Evolutionary conservation across 2,329 filamentous ascomycete genomes (phyloP).

Genomic region (Talaromyces albobiverticillius): DNA sequence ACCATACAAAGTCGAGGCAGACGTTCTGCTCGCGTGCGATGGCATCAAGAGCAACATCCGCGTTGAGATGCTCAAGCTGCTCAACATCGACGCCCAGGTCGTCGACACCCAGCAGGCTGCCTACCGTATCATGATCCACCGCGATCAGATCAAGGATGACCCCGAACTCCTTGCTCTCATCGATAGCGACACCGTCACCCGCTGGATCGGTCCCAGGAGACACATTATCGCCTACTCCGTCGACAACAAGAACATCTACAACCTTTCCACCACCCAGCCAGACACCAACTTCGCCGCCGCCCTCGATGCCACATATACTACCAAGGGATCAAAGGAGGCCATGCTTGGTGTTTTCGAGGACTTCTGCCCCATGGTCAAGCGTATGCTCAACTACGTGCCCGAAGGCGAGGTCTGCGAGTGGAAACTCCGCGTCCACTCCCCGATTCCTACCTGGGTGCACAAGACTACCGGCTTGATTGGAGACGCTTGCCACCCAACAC

Average conservation of each 20-base stretch:
- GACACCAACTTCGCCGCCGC: constrained; percentile 59
- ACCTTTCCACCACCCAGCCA: constrained; percentile 62
- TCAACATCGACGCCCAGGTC: constrained; percentile 40
- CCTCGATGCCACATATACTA: constrained; percentile 61
- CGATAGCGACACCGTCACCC: constrained; percentile 55
- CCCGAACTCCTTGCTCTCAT: constrained; percentile 56
- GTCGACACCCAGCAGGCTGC: constrained; percentile 52
- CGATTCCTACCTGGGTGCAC: constrained; percentile 61
- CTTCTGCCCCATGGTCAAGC: constrained; percentile 60
- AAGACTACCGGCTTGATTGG: constrained; percentile 31
- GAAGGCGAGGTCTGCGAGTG: constrained; percentile 67
- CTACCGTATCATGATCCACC: constrained; percentile 54
- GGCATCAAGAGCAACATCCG: constrained; percentile 53
- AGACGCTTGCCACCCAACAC: constrained; percentile 63
- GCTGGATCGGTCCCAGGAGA: constrained; percentile 65
- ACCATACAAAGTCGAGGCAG: constrained; percentile 49
- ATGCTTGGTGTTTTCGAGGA: constrained; percentile 60
- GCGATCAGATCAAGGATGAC: constrained; percentile 44
- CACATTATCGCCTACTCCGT: constrained; percentile 69
- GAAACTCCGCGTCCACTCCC: constrained; percentile 61
- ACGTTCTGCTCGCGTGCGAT: constrained; percentile 54
- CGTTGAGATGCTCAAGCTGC: constrained; percentile 38
- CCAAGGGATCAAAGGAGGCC: constrained; percentile 57
- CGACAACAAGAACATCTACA: constrained; percentile 62
- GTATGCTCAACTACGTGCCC: constrained; percentile 60